Evolutionary conservation across 257 asterid species (phyloP), one percentile per base, ranked within the genome.

Genomic region (Eustoma russellianum): DNA sequence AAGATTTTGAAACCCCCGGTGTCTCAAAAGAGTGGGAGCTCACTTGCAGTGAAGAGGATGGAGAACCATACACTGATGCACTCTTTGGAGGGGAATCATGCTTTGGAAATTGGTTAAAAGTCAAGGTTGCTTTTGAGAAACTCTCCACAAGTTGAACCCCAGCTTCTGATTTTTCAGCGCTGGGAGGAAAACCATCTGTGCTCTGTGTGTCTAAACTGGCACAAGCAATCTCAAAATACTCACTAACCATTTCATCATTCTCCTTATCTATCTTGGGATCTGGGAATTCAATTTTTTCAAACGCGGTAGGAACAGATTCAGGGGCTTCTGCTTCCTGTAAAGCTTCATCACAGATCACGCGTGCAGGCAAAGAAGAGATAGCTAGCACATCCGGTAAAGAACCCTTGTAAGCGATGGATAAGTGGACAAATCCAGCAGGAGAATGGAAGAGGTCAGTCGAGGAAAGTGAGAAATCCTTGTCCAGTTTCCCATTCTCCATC

Each of bases 371-470:
- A 7, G 82, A 70, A 8, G 94, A 76, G 52, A 85, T 75, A 7
- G 75, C 76, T 47, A 85, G 50, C 28, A 92, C 94, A 5, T 92
- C 99, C 1, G 98, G 98, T 5, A 66, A 76, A 9, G 77, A 50
- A 53, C 95, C 99, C 3, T 57, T 53, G 33, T 85, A 92, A 3
- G 86, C 66, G 46, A 92, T 71, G 0, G 98, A 84, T 50, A 92
- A 45, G 70, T 83, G 88, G 8, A 88, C 98, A 60, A 79, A 92
- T 17, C 98, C 98, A 1, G 98, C 97, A 2, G 98, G 98, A 3
- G 98, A 88, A 80, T 92, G 94, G 83, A 92, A 92, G 6, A 92
- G 85, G 73, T 92, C 98, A 2, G 95, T 85, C 0, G 98, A 86
- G 19, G 96, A 84, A 18, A 92, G 95, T 35, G 98, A 77, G 35